Evolutionary conservation across 768 basidiomycete genomes (phyloP), one percentile per base, ranked within the genome.

Genomic region (Cystofilobasidium bisporidii): DNA sequence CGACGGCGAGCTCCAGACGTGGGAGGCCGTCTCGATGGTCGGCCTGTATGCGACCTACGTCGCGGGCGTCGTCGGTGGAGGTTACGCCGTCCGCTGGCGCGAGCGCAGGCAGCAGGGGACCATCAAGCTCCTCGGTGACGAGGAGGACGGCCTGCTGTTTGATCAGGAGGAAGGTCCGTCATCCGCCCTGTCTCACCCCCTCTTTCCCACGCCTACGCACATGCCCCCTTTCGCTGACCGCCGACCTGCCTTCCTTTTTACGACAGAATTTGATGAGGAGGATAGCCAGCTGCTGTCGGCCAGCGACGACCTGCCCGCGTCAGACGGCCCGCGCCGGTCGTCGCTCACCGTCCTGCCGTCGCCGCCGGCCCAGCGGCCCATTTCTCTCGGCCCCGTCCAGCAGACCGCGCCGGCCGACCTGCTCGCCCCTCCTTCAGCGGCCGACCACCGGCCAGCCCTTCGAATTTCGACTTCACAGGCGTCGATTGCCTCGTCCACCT

Each of bases 41-140:
- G 80, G 75, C 2, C 80, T 89, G 65, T 98, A 99, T 77, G 61
- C 84, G 15, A 70, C 82, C 36, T 99, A 99, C 76, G 96, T 88
- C 2, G 64, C 78, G 1, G 80, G 84, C 10, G 92, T 99, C 0
- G 82, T 91, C 8, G 74, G 85, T 0, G 85, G 86, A 14, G 85
- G 59, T n/a, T 45, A 56, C 53, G 26, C 32, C 6, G 8, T 56
- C 53, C 53, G 53, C 53, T 56, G 89, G 88, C 87, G 83, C 84
- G 80, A 84, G 40, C 55, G 69, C 80, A 80, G 62, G 79, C 78
- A 69, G 83, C 78, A 69, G 83, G 86, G 70, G 78, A 75, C 20
- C 78, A 72, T 69, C 40, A 24, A 55, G 48, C 28, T 76, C 69
- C 85, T 87, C 70, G 81, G 81, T 5, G 78, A 83, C 58, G 86